These are phyloP conservation scores for Penicillium nucicola DNA, from an alignment of 495 filamentous ascomycete species.

Conservation along the genomic window DNA sequence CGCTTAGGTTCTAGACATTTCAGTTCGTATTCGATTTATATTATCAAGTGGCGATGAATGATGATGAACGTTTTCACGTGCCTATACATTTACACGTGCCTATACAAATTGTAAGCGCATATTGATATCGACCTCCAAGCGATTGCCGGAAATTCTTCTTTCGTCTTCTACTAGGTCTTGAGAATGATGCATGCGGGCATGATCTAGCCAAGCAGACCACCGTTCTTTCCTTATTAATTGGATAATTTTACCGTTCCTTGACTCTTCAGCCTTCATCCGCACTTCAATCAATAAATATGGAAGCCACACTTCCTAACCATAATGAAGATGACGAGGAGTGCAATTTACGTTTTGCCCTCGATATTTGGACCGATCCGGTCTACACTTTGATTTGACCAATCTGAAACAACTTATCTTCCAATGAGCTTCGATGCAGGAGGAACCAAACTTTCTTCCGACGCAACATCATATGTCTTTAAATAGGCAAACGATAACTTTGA, in stretches of 20 bases:
- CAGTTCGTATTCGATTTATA: not conserved
- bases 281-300: not conserved
- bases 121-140: not conserved
- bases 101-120: not conserved
- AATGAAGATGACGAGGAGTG: not conserved
- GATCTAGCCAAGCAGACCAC: not conserved
- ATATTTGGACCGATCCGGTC: not conserved
- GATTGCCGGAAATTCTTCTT: not conserved
- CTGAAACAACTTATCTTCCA: not conserved
- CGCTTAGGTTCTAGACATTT: not conserved
- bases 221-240: too few species aligned
- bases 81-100: not conserved
- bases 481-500: not conserved
- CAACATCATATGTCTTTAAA: not conserved
- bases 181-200: not conserved
- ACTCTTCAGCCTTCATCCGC: not conserved
- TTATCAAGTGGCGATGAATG: not conserved
- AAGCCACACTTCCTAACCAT: not conserved
- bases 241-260: not conserved
- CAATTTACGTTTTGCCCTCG: not conserved
- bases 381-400: not conserved
- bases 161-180: not conserved
- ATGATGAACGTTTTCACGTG: too few species aligned
- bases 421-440: not conserved
- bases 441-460: not conserved